phyloP scores from a whole-genome alignment of 805 yeast genomes.

The Yarrowia divulgata region DNA sequence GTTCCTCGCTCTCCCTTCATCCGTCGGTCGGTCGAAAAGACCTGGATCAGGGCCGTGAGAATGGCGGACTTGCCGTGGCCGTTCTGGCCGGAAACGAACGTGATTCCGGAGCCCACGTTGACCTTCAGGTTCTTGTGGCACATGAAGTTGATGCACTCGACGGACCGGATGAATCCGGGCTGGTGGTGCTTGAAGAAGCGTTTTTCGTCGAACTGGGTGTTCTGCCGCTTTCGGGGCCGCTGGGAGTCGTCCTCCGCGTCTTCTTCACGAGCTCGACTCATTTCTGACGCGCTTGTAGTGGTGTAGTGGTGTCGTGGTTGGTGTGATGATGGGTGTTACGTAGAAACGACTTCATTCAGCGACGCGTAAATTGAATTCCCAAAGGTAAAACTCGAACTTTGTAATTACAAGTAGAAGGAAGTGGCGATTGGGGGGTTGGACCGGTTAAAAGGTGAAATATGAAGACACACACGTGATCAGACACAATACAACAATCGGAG shows the following conservation, averaged over 20 bases:
- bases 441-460: too few relatives aligned
- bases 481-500: too few relatives aligned
- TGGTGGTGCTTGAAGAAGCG: slow-evolving; percentile 12
- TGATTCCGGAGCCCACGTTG: slow-evolving; percentile 77
- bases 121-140: slow-evolving; percentile 62
- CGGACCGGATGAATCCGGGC: slow-evolving; percentile 31
- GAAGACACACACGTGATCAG: too few relatives aligned
- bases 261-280: slow-evolving; percentile 25
- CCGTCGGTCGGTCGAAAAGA: slow-evolving; percentile 90
- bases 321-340: background rate
- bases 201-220: background rate
- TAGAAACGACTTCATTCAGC: background rate
- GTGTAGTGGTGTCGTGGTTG: background rate
- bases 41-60: slow-evolving; percentile 76
- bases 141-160: slow-evolving; percentile 43
- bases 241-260: background rate
- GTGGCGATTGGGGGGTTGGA: too few relatives aligned
- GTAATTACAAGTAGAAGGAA: background rate
- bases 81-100: slow-evolving; percentile 86
- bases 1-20: slow-evolving; percentile 73
- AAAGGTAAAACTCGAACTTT: background rate
- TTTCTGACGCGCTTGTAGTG: background rate
- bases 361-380: slow-evolving; percentile 18
- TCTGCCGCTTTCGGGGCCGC: slow-evolving; percentile 21
- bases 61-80: slow-evolving; percentile 94